A percentile compares a stretch with the other conserved stretches of the same genome.
Conservation (phyloP, 805 yeast genomes). For the Wickerhamiella azymoides region DNA sequence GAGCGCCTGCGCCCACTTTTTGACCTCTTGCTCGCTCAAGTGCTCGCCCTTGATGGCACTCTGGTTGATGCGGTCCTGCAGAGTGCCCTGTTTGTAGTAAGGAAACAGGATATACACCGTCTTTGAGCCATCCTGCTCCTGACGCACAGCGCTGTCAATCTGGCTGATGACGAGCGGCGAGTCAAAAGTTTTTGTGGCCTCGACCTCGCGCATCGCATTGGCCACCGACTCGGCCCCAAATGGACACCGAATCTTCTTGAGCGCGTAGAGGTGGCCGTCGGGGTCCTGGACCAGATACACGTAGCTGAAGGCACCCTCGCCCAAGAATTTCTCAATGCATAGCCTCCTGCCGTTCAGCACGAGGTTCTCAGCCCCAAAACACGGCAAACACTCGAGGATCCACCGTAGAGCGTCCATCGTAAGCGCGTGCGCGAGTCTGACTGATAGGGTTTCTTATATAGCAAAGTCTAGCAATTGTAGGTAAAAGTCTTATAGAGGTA, state of each 20-base stretch:
- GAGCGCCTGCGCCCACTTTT: slow-evolving; percentile 50
- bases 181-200: slow-evolving; percentile 57
- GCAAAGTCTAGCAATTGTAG: no score
- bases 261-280: slow-evolving; percentile 42
- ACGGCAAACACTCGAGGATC: slow-evolving; percentile 3
- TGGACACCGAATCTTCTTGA: slow-evolving; percentile 79
- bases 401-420: slow-evolving; percentile 1
- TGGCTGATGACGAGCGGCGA: slow-evolving; percentile 50
- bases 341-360: slow-evolving; percentile 46
- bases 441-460: no score
- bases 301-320: slow-evolving; percentile 83
- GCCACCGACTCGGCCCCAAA: slow-evolving; percentile 67
- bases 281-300: slow-evolving; percentile 58
- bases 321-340: slow-evolving; percentile 54
- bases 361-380: slow-evolving; percentile 5
- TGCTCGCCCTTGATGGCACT: slow-evolving; percentile 41
- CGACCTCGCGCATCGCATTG: slow-evolving; percentile 64
- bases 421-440: not conserved
- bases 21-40: slow-evolving; percentile 50
- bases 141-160: slow-evolving; percentile 56
- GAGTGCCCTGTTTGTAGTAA: slow-evolving; percentile 53
- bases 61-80: slow-evolving; percentile 66
- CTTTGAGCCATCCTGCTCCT: slow-evolving; percentile 66
- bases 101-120: slow-evolving; percentile 72
- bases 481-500: no score